Base-by-base conservation (phyloP, 306 rosid genomes). In the Neltuma alba region DNA sequence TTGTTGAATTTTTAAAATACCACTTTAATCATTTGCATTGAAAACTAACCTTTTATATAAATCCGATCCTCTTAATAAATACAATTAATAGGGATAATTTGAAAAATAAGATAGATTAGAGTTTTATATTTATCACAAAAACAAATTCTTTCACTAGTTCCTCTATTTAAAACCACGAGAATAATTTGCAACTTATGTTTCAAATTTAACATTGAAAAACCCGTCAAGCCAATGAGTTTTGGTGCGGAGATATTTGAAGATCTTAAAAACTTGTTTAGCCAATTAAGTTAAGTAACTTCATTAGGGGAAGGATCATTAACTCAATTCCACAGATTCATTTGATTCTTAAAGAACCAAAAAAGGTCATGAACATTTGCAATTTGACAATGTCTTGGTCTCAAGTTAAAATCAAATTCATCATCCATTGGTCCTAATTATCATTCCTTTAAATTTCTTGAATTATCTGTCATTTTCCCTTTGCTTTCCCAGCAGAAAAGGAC, bases 381-480 rank as follows among this genome's bases (percentile, higher is more conserved):
- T 20, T 52, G 7, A n/a, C 12, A 52, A 18, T 52, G 60, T 52
- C 0, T 48, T 21, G 28, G 13, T 21, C 27, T 54, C 8, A 20
- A 54, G 8, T 7, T 20, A 54, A 52, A n/a, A 52, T 52, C 28
- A 52, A 21, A 54, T 7, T 21, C 60, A n/a, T 7, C 10, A 7
- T 2, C 4, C 36, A 33, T n/a, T n/a, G 28, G 28, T 9, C 28
- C 11, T 50, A 54, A 54, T 21, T 21, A 5, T 8, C 28, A 9
- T 21, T 21, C 60, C 28, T 54, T 54, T 54, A n/a, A 54, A 54
- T 54, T n/a, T 54, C 28, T 54, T 21, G 61, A 54, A 54, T 54
- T 7, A 76, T 82, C 61, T 70, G 74, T 47, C 81, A 76, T 61
- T 60, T 33, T 21, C 27, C 58, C 47, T 70, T 61, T 70, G 72